Conservation (phyloP, 371 early-diverging fungal genomes). For the Actinomortierella wolfii region DNA sequence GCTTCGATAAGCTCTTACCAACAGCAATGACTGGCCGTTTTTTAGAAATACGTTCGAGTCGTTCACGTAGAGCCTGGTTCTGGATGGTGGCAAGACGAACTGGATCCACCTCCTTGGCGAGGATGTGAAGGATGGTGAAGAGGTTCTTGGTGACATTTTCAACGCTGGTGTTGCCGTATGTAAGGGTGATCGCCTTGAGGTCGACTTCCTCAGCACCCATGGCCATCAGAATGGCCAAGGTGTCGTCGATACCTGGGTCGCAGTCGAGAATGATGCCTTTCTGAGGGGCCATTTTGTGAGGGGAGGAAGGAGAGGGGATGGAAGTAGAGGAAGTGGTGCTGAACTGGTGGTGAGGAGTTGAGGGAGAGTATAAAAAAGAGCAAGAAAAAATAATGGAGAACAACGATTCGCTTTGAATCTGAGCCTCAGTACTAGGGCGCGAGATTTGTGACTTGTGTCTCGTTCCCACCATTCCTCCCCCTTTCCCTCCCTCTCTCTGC, state of each 20-base stretch:
- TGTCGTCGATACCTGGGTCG: conserved; percentile 59
- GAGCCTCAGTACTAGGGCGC: too few relatives aligned
- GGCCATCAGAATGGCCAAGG: conserved; percentile 54
- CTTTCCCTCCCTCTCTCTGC: neutral
- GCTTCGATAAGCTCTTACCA: too few relatives aligned
- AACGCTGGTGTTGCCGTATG: conserved; percentile 54
- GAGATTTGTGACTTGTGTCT: neutral
- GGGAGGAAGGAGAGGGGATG: neutral
- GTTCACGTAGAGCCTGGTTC: conserved; percentile 18
- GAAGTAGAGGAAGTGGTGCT: neutral
- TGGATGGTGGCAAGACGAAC: conserved; percentile 41
- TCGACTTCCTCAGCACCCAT: conserved; percentile 54
- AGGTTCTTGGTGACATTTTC: conserved; percentile 40
- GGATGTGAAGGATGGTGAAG: conserved; percentile 36
- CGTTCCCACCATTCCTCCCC: neutral
- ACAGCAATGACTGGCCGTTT: conserved; percentile 52
- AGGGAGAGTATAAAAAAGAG: neutral
- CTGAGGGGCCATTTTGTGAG: neutral
- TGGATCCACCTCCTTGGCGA: conserved; percentile 40
- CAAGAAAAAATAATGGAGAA: neutral
- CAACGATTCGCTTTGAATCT: neutral
- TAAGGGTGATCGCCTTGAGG: conserved; percentile 54
- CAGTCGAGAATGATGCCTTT: conserved; percentile 21
- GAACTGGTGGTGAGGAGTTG: too few relatives aligned
- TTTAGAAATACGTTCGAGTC: conserved; percentile 25